Base-by-base conservation (phyloP, 2,329 filamentous ascomycete species). In the Penicillium hesseltinei region DNA sequence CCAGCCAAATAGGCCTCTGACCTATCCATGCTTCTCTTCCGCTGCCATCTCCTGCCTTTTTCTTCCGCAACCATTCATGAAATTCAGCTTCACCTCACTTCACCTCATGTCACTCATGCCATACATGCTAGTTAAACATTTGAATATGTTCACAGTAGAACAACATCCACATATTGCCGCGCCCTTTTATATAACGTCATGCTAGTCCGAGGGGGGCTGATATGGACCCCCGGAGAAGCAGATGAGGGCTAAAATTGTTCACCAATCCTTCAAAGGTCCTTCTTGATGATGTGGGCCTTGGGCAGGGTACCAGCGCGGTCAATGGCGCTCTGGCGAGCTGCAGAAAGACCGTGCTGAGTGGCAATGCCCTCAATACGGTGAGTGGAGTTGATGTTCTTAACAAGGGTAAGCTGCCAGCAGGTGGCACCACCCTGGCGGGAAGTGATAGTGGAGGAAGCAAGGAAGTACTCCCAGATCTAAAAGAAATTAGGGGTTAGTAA, bases 371-470 rank as follows among this genome's bases (percentile, higher is more conserved):
- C 85, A 62, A 93, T 79, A 65, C 91, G 88, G 79, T 95, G 91
- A 33, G 86, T 91, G 36, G 88, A 87, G 80, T 95, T 95, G 76
- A 95, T 83, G 80, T 95, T 95, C 86, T 95, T 95, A 75, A 93
- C 89, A 58, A 91, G 80, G 19, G 87, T 87, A 69, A 96, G 89
- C 80, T 95, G 91, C 81, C 86, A 95, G 82, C 91, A 94, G 33
- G 90, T 91, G 55, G 91, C 91, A 65, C 84, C 82, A 65, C 91
- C 91, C 77, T 95, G 91, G 71, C 91, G 88, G 27, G 91, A 91
- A 70, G 85, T 85, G 73, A 96, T 95, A 72, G 88, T 90, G 19
- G 89, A 91, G 75, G 87, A 92, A 62, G 90, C 90, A 60, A 95
- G 84, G 85, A 96, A 96, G 78, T 87, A 91, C 73, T 95, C 90